A percentile compares a stretch with the other conserved stretches of the same genome.
Evolutionary conservation across 2,329 filamentous ascomycete species (phyloP).

Genomic region (Gliomastix tumulicola): DNA sequence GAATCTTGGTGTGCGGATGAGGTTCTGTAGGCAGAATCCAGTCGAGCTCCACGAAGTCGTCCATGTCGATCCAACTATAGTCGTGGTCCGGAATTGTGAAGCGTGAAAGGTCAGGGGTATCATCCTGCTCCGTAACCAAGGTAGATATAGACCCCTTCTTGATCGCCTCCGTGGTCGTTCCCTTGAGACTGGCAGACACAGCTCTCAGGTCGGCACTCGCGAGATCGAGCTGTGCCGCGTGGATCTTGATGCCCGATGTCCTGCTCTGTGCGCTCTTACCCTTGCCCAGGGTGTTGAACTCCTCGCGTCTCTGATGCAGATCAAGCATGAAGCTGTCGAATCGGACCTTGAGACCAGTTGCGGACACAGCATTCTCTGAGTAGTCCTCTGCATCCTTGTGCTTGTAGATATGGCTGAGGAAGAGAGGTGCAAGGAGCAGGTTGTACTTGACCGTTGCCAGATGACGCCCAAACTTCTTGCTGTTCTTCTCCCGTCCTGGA

Average conservation of each 20-base stretch:
- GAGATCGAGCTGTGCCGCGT: slow-evolving; percentile 88
- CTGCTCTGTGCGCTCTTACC: slow-evolving; percentile 69
- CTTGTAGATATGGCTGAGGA: slow-evolving; percentile 96
- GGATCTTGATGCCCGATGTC: slow-evolving; percentile 91
- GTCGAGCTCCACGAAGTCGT: slow-evolving; percentile 96
- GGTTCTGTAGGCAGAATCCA: slow-evolving; percentile 89
- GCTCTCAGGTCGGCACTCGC: slow-evolving; percentile 88
- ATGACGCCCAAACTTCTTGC: slow-evolving; percentile 96
- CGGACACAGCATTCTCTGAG: slow-evolving; percentile 68
- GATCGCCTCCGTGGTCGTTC: slow-evolving; percentile 70
- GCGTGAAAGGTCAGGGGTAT: slow-evolving; percentile 67
- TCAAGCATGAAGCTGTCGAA: slow-evolving; percentile 97
- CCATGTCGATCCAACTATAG: slow-evolving; percentile 97
- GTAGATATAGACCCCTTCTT: slow-evolving; percentile 49
- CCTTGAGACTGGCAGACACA: slow-evolving; percentile 82
- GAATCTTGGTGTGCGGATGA: slow-evolving; percentile 88
- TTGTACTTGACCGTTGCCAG: slow-evolving; percentile 99
- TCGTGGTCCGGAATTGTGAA: slow-evolving; percentile 97
- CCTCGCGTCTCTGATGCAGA: slow-evolving; percentile 86
- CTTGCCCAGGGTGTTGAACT: slow-evolving; percentile 77
- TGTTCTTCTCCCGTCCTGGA: slow-evolving; percentile 90
- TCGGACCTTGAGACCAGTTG: slow-evolving; percentile 92
- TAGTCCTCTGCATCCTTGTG: slow-evolving; percentile 93
- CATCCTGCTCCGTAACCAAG: slow-evolving; percentile 46
- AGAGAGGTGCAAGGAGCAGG: slow-evolving; percentile 82